These are phyloP conservation scores for Solanum neorickii DNA, from an alignment of 257 asterid genomes.

Conservation along the genomic window DNA sequence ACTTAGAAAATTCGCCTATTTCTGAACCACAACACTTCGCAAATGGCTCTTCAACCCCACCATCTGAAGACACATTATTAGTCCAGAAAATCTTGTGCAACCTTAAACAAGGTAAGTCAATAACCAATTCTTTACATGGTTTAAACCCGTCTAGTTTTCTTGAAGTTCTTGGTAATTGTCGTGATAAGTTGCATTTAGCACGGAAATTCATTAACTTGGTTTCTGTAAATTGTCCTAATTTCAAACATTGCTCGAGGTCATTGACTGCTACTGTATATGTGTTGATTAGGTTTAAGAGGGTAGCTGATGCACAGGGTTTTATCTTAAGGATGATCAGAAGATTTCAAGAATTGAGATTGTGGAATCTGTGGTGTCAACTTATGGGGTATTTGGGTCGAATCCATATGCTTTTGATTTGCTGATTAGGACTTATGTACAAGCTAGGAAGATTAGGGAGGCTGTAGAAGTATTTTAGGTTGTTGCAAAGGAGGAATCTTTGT, in stretches of 20 bases:
- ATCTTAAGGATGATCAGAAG: slow-evolving; percentile 62
- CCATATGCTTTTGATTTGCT: slow-evolving; percentile 45
- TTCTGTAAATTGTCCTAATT: slow-evolving; percentile 37
- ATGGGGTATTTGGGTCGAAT: slow-evolving; percentile 30
- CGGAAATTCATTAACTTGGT: slow-evolving; percentile 42
- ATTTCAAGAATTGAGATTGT: slow-evolving; percentile 42
- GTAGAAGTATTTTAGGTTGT: slow-evolving; percentile 45
- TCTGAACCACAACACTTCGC: background rate
- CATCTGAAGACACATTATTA: slow-evolving; percentile 23
- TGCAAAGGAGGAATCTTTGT: slow-evolving; percentile 21
- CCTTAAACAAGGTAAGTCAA: slow-evolving; percentile 41
- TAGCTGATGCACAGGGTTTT: slow-evolving; percentile 61
- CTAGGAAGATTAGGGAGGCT: slow-evolving; percentile 75
- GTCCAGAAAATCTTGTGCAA: slow-evolving; percentile 47
- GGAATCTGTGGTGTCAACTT: slow-evolving; percentile 37
- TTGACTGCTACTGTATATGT: slow-evolving; percentile 43
- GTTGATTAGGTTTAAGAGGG: slow-evolving; percentile 37
- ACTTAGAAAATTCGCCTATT: background rate
- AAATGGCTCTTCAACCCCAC: background rate
- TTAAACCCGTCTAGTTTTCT: slow-evolving; percentile 39
- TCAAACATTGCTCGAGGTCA: slow-evolving; percentile 53
- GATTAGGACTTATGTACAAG: slow-evolving; percentile 67
- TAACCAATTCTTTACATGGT: slow-evolving; percentile 20
- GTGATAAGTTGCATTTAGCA: slow-evolving; percentile 29
- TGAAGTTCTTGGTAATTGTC: slow-evolving; percentile 34